Conservation (phyloP, 2,329 filamentous ascomycete genomes). For the Dactylella cylindrospora region DNA sequence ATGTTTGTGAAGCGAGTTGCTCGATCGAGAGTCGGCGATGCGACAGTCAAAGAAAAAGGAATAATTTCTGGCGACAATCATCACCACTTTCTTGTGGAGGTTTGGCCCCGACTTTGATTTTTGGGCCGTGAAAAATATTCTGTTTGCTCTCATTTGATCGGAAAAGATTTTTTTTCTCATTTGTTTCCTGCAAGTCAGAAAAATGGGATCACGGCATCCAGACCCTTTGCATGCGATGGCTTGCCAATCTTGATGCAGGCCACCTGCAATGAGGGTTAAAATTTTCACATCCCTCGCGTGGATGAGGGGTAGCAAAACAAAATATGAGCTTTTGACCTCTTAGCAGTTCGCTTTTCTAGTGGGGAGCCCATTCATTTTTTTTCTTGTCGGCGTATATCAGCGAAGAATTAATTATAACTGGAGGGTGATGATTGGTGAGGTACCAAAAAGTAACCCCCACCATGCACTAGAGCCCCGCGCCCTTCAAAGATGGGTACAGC, state of each 20-base stretch:
- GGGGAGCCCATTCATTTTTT: no score
- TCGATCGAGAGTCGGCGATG: constrained; percentile 35
- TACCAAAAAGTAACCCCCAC: constrained; percentile 28
- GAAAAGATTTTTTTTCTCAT: no score
- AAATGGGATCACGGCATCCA: no score
- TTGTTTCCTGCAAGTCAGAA: no score
- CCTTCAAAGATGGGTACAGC: constrained; percentile 5
- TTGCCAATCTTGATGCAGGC: constrained; percentile 14
- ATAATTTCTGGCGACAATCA: constrained; percentile 9
- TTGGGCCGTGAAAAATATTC: no score
- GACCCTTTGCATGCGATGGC: constrained; percentile 22
- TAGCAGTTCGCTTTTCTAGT: no score
- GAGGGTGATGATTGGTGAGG: background rate
- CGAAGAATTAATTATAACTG: constrained; percentile 13
- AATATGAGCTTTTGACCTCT: no score
- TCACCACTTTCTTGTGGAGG: no score
- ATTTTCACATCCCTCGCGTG: constrained; percentile 17
- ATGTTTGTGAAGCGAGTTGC: constrained; percentile 22
- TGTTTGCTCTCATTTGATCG: no score
- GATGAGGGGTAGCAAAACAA: constrained; percentile 35
- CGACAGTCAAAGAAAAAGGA: constrained; percentile 12
- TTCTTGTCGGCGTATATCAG: no score
- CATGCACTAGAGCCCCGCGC: constrained; percentile 29
- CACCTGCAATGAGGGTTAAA: constrained; percentile 19
- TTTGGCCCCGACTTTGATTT: no score